Base-by-base conservation (phyloP, 805 yeast species). In the Lipomyces spencermartinsiae region DNA sequence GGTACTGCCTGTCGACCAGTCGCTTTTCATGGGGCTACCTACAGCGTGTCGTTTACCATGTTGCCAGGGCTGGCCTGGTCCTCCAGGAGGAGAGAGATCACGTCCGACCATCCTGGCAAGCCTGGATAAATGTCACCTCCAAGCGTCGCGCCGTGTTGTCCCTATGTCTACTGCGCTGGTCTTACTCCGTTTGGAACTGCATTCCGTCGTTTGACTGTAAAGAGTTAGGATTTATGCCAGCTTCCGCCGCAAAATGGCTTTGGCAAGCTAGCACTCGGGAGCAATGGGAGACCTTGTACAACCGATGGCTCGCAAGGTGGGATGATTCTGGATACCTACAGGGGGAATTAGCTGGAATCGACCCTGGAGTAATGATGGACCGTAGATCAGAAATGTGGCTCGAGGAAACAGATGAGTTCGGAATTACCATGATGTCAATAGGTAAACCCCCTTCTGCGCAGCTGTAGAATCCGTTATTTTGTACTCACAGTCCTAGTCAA, bases 401-500 rank as follows among this genome's bases (percentile, higher is more conserved):
- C 1, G 53, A 46, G 14, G 53, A 46, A 12, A 12, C 53, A 16
- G 53, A 46, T 46, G 53, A 46, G 53, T 39, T 3, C 49, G 49
- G 49, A 39, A 39, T 39, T 39, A 39, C 49, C 4, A 39, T 39
- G 49, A 39, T 39, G 49, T 39, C 49, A 39, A 39, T 39, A 39
- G 49, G 49, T 39, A 39, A 39, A 39, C 49, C 4, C 49, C n/a
- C 49, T 39, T 39, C 49, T 39, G 49, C 49, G 49, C 49, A 39
- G 49, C 49, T 39, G 49, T 39, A 39, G 49, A 39, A 39, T 39
- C 49, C 49, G 49, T 39, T 39, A 39, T 39, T 39, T 39, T 39
- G 49, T 39, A 39, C 49, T 39, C 49, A 39, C 49, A 39, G 49
- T 39, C 49, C 49, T 39, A 39, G 49, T 39, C 49, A 39, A 39